Conservation (phyloP, 768 basidiomycete genomes). For the Dacryopinax spathularia region DNA sequence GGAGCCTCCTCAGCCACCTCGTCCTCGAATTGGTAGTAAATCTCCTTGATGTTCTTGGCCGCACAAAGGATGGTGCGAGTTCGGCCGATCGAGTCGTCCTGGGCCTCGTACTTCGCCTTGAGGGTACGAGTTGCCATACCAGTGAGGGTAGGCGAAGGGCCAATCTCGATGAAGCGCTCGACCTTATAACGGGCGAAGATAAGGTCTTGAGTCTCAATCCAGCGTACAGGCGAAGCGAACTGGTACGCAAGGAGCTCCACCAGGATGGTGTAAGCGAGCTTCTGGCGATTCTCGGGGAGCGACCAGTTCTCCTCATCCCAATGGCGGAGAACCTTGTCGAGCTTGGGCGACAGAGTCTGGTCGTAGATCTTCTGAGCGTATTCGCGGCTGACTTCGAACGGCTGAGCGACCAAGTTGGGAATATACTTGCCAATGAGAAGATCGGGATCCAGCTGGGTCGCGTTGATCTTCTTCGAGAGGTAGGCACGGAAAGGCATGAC, state of each 20-base stretch:
- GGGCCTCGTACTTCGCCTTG: slow-evolving; percentile 83
- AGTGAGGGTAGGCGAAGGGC: slow-evolving; percentile 89
- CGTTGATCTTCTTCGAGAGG: slow-evolving; percentile 94
- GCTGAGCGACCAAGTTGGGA: slow-evolving; percentile 85
- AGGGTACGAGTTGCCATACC: slow-evolving; percentile 86
- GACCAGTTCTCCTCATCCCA: slow-evolving; percentile 93
- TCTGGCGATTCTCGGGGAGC: slow-evolving; percentile 65
- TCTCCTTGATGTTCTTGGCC: slow-evolving; percentile 90
- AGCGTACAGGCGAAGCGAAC: slow-evolving; percentile 94
- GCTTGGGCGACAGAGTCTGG: slow-evolving; percentile 87
- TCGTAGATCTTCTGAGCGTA: slow-evolving; percentile 94
- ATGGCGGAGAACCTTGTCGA: slow-evolving; percentile 83
- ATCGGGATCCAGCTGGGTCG: slow-evolving; percentile 81
- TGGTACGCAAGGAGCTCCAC: slow-evolving; percentile 96
- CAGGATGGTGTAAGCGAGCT: slow-evolving; percentile 87
- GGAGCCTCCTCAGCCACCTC: slow-evolving; percentile 40
- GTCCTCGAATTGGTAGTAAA: slow-evolving; percentile 96
- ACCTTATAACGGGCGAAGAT: slow-evolving; percentile 77
- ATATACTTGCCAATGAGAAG: slow-evolving; percentile 92
- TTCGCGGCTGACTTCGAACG: slow-evolving; percentile 66
- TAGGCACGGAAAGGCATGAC: slow-evolving; percentile 96
- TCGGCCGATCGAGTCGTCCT: slow-evolving; percentile 71
- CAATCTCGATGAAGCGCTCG: slow-evolving; percentile 89
- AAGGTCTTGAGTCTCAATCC: slow-evolving; percentile 97
- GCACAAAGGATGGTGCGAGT: slow-evolving; percentile 77